Conservation (phyloP, 129 eudicot species). For the Rutidosis leptorrhynchoides region DNA sequence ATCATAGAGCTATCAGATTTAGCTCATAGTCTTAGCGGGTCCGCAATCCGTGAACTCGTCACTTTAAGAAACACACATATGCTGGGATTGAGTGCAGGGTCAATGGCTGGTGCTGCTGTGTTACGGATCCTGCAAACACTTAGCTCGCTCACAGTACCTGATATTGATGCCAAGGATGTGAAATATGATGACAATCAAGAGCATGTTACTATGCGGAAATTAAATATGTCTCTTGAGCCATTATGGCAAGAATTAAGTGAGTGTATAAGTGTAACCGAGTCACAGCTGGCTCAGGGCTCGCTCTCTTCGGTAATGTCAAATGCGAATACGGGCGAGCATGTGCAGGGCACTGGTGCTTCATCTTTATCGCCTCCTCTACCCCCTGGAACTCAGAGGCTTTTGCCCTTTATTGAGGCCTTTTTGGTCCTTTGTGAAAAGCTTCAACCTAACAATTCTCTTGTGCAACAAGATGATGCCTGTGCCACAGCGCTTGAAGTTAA, state of each 20-base stretch:
- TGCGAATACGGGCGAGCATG: constrained; percentile 49
- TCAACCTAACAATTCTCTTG: constrained; percentile 52
- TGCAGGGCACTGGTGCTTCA: constrained; percentile 43
- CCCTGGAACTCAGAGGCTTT: constrained; percentile 89
- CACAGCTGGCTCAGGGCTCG: constrained; percentile 70
- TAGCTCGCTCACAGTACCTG: constrained; percentile 58
- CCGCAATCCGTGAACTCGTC: constrained; percentile 78
- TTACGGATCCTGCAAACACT: constrained; percentile 90
- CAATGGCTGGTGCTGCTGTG: constrained; percentile 97
- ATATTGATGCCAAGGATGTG: constrained; percentile 32
- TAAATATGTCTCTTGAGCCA: constrained; percentile 78
- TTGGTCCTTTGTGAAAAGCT: constrained; percentile 88
- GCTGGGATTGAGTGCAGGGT: constrained; percentile 95
- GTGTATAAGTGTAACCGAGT: constrained; percentile 80
- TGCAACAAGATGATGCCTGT: constrained; percentile 67
- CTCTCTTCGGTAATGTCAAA: constrained; percentile 48
- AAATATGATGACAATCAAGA: constrained; percentile 60
- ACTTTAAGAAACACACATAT: constrained; percentile 79
- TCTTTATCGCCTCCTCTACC: constrained; percentile 73
- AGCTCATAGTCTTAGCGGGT: constrained; percentile 72
- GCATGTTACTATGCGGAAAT: constrained; percentile 70
- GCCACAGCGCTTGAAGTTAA: constrained; percentile 88
- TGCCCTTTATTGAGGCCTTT: constrained; percentile 90
- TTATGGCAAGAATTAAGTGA: constrained; percentile 92
- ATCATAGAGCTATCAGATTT: constrained; percentile 73